Conservation (phyloP, 2,329 filamentous ascomycete genomes). For the Tolypocladium inflatum region DNA sequence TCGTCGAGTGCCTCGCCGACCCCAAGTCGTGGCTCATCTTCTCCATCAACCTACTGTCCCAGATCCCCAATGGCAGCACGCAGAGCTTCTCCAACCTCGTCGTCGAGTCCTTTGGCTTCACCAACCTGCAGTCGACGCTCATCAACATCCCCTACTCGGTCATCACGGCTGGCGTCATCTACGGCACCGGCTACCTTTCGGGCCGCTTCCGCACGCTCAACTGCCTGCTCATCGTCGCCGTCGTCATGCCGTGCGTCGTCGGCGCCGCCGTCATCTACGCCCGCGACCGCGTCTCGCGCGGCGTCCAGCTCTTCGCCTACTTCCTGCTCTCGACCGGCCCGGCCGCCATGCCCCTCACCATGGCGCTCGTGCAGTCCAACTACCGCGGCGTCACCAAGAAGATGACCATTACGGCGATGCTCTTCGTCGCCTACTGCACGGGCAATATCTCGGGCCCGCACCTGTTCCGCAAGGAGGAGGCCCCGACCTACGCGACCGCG, state of each 20-base stretch:
- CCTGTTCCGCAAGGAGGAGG: conserved; percentile 39
- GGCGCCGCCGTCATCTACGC: conserved; percentile 45
- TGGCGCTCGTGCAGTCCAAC: conserved; percentile 47
- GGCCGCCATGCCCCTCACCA: conserved; percentile 41
- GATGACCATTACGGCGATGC: conserved; percentile 46
- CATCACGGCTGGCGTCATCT: conserved; percentile 37
- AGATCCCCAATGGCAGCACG: conserved; percentile 54
- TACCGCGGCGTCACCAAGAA: conserved; percentile 50
- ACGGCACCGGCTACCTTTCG: conserved; percentile 39
- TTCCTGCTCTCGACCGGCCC: conserved; percentile 46
- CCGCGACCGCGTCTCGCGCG: conserved; percentile 27
- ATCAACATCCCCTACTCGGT: conserved; percentile 51
- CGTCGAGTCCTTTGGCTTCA: conserved; percentile 46
- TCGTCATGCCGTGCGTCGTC: conserved; percentile 40
- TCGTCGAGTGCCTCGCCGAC: conserved; percentile 42
- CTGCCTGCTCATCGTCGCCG: conserved; percentile 39
- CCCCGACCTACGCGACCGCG: conserved; percentile 41
- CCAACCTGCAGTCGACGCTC: conserved; percentile 41
- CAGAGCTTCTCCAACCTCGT: conserved; percentile 50
- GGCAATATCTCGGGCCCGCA: conserved; percentile 49
- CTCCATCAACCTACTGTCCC: conserved; percentile 39
- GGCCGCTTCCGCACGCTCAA: conserved; percentile 40
- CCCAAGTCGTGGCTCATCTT: conserved; percentile 53
- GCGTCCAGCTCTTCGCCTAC: conserved; percentile 45
- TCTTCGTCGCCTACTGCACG: conserved; percentile 45